Evolutionary conservation across 106 monocot genomes (phyloP), one percentile per base, ranked within the genome.

Genomic region (Dendrobium nobile): DNA sequence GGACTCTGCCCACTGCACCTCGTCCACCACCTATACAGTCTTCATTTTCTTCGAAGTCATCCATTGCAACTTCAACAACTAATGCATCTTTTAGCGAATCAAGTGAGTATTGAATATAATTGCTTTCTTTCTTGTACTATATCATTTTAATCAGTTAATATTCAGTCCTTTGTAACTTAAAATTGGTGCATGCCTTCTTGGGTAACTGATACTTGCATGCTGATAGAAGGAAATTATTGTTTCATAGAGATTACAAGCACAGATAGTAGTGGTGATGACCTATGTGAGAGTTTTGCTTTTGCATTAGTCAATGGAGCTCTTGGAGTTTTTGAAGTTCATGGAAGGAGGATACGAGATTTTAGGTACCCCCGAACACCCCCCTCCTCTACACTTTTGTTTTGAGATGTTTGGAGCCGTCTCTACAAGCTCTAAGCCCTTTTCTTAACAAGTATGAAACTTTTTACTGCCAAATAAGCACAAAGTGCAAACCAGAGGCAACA

Each of bases 281-380:
- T 79, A 76, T 91, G 89, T 59, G 99, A 99, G 80, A 99, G 95
- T 88, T 99, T 99, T 90, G 92, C 99, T 59, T 99, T 99, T 91
- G 93, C 99, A 75, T 81, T 99, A 84, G 91, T 89, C 59, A 99
- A 99, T 90, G 99, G 99, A 79, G 99, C 95, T 54, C 93, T 99
- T 86, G 99, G 99, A 58, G 99, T 99, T 22, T 99, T 99, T 95
- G 99, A 99, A 87, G 99, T 99, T 77, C 88, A 95, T 80, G 99
- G 99, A 67, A 89, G 99, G 74, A 88, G 99, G 54, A 95, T 99
- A 88, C 82, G 95, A 64, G 99, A 99, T 82, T 99, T 99, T 81
- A 99, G 95, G 99, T 99, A 85, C 40, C 42, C 2, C 26, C 41
- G 4, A 3, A 44, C 22, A 51, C 47, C 1, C 20, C 8, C 20